Conservation (phyloP, 345 rosid species). For the Boechera divaricarpa region DNA sequence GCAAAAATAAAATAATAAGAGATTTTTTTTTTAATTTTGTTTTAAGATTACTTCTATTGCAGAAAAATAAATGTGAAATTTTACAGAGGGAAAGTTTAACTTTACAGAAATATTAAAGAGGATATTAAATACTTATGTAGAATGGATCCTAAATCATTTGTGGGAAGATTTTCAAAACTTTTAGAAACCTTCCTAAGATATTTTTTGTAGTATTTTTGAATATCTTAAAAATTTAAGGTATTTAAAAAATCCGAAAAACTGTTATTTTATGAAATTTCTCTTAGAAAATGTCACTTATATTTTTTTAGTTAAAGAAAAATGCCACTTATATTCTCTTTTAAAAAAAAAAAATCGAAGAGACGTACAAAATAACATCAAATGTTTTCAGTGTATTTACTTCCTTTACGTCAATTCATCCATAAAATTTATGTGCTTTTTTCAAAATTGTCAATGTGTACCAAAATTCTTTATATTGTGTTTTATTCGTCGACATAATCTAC, state of each 20-base stretch:
- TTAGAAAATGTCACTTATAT: neutral
- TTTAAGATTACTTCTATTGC: too few relatives aligned
- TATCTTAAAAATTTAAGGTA: neutral
- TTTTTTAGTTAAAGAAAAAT: neutral
- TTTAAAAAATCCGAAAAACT: neutral
- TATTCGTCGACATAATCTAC: slow-evolving; percentile 27
- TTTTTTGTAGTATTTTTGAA: neutral
- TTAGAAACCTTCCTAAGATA: neutral
- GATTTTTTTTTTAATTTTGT: too few relatives aligned
- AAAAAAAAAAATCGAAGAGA: neutral
- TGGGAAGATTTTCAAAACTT: neutral
- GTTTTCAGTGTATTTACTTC: neutral
- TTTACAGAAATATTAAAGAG: too few relatives aligned
- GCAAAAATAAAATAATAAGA: too few relatives aligned
- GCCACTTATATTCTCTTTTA: too few relatives aligned
- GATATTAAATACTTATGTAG: too few relatives aligned
- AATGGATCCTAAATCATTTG: neutral
- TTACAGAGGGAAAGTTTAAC: too few relatives aligned
- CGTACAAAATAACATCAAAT: neutral
- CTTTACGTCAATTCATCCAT: slow-evolving; percentile 18
- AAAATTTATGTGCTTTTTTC: neutral
- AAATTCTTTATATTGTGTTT: slow-evolving; percentile 9
- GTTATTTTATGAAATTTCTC: neutral
- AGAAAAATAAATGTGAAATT: too few relatives aligned
- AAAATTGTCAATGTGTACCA: neutral